Base-by-base conservation (phyloP, 768 basidiomycete genomes). In the Pholiota molesta region DNA sequence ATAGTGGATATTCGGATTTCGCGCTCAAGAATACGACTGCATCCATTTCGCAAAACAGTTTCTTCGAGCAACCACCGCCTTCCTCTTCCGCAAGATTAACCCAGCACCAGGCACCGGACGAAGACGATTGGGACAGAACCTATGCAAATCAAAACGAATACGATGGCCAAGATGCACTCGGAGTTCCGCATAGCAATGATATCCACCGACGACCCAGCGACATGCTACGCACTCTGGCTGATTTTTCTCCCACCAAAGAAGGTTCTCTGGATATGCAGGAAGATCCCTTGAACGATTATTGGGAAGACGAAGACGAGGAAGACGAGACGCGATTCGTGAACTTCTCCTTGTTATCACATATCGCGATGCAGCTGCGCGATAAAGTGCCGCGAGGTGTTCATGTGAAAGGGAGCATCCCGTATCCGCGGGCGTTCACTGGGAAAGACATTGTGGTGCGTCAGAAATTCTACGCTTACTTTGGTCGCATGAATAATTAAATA, bases 401-500 rank as follows among this genome's bases (percentile, higher is more conserved):
- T 68, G 91, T 94, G 63, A 97, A 98, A 77, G 94, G 94, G 7
- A 92, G 94, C 59, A 92, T 98, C 44, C 91, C 92, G 2, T 97
- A 97, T 72, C 91, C 90, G 5, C 81, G 87, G 3, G 91, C 93
- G 21, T 98, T 99, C 67, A 98, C 97, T 2, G 97, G 97, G 6
- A 93, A 92, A 69, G 95, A 98, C 69, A 87, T 97, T 37, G 94
- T 99, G 65, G 92, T 95, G 77, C 69, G 93, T 58, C 57, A 16
- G 13, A 39, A 14, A 23, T 33, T 16, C 10, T 19, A 21, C n/a
- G 10, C 21, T 13, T 49, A 49, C 23, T 49, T 19, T 2, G 23
- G 11, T 26, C 35, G 47, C 47, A 26, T 49, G 1, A 49, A 26
- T 49, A 21, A 49, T 1, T 21, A 26, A 37, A 33, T 44, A 5